Conservation (phyloP, 805 yeast genomes). For the Saturnispora ahearnii region DNA sequence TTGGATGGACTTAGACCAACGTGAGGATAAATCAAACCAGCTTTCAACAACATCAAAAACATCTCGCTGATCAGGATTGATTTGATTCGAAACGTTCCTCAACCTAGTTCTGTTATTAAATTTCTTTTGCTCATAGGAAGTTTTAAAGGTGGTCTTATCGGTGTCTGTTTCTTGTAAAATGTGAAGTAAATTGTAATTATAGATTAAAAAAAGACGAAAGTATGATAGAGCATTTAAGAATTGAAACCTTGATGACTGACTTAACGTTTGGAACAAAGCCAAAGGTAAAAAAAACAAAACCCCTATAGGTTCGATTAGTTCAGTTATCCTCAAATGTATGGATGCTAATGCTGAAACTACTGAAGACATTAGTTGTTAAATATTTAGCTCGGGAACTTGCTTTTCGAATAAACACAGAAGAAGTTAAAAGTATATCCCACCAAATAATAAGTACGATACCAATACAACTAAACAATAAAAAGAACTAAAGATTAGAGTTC, state of each 20-base stretch:
- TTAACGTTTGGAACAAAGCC: slow-evolving; percentile 14
- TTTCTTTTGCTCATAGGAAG: slow-evolving; percentile 17
- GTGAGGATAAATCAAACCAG: slow-evolving; percentile 13
- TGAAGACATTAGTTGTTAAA: background rate
- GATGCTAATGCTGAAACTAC: background rate
- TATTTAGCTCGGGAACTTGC: background rate
- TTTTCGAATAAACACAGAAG: background rate
- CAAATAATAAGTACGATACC: too few species aligned
- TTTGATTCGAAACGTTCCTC: slow-evolving; percentile 16
- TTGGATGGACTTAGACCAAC: slow-evolving; percentile 28
- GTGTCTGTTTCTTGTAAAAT: slow-evolving; percentile 19
- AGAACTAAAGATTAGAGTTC: too few species aligned
- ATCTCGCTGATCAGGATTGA: slow-evolving; percentile 12
- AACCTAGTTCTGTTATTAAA: slow-evolving; percentile 14
- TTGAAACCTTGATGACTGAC: slow-evolving; percentile 18
- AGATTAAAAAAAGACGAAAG: slow-evolving; percentile 15
- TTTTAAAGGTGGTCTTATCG: slow-evolving; percentile 17
- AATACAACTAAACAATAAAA: too few species aligned
- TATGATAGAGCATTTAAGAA: slow-evolving; percentile 15
- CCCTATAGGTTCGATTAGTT: slow-evolving; percentile 16
- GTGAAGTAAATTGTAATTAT: slow-evolving; percentile 19
- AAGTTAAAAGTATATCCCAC: too few species aligned
- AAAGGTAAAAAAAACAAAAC: slow-evolving; percentile 20
- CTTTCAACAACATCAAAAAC: slow-evolving; percentile 22
- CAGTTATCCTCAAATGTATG: background rate